Conservation (phyloP, 257 asterid species). For the Solanum appendiculatum region DNA sequence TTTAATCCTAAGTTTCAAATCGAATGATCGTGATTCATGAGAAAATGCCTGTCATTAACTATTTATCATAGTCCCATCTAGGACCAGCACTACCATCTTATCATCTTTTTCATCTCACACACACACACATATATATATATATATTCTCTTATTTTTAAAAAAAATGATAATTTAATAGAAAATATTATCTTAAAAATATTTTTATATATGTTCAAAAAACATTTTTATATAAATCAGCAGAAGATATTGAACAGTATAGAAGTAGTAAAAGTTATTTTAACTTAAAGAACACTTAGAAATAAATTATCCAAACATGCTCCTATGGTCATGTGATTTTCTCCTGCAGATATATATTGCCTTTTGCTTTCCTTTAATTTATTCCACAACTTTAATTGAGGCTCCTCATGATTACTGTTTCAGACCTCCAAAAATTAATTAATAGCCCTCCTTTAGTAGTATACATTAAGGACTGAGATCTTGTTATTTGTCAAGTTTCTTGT, state of each 20-base stretch:
- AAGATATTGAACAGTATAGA: neutral
- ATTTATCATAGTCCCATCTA: neutral
- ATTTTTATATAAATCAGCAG: neutral
- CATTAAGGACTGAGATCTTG: too few relatives aligned
- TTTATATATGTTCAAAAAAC: too few relatives aligned
- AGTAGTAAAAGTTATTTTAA: neutral
- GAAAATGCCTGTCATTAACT: neutral
- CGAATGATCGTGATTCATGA: neutral
- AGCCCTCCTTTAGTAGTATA: neutral
- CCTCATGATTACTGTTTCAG: neutral
- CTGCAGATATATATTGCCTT: neutral
- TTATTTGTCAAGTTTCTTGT: neutral
- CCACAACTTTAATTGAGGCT: neutral
- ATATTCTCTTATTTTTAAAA: neutral
- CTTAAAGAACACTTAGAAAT: too few relatives aligned
- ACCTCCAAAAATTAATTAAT: neutral
- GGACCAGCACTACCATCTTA: neutral
- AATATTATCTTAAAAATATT: neutral
- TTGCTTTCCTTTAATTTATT: neutral
- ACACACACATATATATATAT: too few relatives aligned
- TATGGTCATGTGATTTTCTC: neutral
- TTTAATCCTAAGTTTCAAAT: neutral
- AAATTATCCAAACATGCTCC: neutral
- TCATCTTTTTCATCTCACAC: neutral
- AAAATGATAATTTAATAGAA: neutral